phyloP scores from a whole-genome alignment of 106 monocot species.

The Ottelia alismoides region DNA sequence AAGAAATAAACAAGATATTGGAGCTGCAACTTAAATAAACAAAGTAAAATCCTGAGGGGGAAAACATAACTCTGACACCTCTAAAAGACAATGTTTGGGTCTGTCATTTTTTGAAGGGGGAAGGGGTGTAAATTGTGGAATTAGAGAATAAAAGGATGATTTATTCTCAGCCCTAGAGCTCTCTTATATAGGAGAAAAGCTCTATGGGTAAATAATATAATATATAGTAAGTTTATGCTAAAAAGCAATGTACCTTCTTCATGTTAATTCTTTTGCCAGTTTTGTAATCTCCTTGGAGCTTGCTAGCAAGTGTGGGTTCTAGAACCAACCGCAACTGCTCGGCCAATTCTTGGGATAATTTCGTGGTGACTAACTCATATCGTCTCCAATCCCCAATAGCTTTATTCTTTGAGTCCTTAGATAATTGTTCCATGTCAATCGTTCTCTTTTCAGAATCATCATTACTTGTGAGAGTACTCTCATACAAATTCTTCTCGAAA shows the following conservation, averaged over 20 bases:
- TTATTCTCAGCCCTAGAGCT: too few species aligned
- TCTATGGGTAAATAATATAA: too few species aligned
- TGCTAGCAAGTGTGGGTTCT: constrained; percentile 90
- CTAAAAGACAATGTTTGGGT: neutral
- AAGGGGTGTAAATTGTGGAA: too few species aligned
- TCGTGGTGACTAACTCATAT: constrained; percentile 55
- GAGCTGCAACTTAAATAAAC: neutral
- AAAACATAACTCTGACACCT: too few species aligned
- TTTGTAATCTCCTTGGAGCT: constrained; percentile 91
- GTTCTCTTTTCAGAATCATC: neutral
- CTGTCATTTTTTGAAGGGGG: too few species aligned
- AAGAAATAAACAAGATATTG: neutral
- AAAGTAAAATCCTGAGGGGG: neutral
- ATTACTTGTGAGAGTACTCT: neutral
- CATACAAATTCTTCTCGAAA: constrained; percentile 24
- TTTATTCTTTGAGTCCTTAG: constrained; percentile 22
- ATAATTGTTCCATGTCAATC: constrained; percentile 16
- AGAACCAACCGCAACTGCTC: constrained; percentile 84
- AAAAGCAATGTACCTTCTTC: constrained; percentile 99
- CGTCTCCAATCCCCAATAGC: constrained; percentile 54
- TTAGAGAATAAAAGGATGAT: too few species aligned
- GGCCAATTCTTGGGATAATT: constrained; percentile 64
- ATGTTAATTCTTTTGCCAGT: constrained; percentile 97
- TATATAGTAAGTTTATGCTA: too few species aligned
- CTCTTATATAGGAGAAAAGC: too few species aligned